phyloP scores from a whole-genome alignment of 176 grass and related monocot species.

The Miscanthus lutarioriparius region DNA sequence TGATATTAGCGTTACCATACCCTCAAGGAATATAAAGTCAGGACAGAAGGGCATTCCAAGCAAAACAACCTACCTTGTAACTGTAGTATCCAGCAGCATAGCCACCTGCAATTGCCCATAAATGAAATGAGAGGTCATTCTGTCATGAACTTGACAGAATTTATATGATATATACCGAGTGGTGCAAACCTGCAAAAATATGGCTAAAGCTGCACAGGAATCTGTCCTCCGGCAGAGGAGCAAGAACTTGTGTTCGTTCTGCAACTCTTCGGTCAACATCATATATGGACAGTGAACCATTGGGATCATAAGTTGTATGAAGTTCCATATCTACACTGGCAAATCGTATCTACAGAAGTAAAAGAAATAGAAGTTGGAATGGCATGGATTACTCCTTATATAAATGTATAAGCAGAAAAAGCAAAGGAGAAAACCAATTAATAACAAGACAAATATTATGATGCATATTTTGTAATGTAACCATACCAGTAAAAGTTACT shows the following conservation, averaged over 20 bases:
- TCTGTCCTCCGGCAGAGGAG: conserved; percentile 81
- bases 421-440: background rate
- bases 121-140: background rate
- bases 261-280: conserved; percentile 83
- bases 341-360: conserved; percentile 75
- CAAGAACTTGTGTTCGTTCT: conserved; percentile 75
- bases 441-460: background rate
- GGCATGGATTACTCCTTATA: background rate
- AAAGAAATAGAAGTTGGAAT: background rate
- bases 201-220: conserved; percentile 95
- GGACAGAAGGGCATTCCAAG: background rate
- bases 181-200: conserved; percentile 85
- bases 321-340: conserved; percentile 86
- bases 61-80: conserved; percentile 71
- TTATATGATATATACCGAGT: conserved; percentile 3
- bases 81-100: conserved; percentile 99
- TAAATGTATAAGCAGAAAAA: background rate
- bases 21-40: background rate
- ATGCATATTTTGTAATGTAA: background rate
- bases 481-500: background rate
- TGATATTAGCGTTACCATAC: background rate
- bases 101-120: conserved; percentile 55
- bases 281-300: conserved; percentile 64
- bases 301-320: conserved; percentile 78
- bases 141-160: background rate